Evolutionary conservation across 2,329 filamentous ascomycete species (phyloP).

Genomic region (Verticillium tricorpus): DNA sequence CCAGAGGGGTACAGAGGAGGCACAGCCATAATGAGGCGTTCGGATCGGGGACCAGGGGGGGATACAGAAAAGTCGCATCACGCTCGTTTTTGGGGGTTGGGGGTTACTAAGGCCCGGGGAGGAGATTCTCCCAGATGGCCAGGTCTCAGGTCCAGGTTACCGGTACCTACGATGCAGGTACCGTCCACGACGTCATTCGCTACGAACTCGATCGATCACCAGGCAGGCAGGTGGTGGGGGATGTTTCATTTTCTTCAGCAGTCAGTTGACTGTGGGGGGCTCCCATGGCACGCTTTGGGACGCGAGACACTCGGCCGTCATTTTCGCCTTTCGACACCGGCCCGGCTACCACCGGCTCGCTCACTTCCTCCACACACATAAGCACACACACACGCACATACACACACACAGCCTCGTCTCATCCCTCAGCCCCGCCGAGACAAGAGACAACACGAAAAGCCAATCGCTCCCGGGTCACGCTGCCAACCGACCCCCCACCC

Average conservation of each 20-base stretch:
- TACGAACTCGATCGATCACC: background rate
- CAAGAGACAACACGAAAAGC: background rate
- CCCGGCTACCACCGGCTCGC: background rate
- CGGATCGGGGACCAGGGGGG: background rate
- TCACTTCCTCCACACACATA: background rate
- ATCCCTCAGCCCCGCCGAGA: background rate
- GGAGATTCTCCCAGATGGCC: background rate
- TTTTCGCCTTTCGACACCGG: background rate
- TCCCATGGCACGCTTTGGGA: background rate
- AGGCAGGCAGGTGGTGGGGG: background rate
- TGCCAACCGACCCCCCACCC: background rate
- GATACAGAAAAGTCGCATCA: background rate
- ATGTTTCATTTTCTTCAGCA: background rate
- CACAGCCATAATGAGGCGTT: background rate
- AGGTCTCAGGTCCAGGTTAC: background rate
- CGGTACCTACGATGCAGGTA: background rate
- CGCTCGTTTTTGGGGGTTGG: background rate
- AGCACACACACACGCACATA: background rate
- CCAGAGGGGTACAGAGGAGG: background rate
- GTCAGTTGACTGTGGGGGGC: background rate
- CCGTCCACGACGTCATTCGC: background rate
- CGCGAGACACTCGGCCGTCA: background rate
- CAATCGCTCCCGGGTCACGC: conserved; percentile 3
- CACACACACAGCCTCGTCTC: background rate
- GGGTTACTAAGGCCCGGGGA: too few species aligned